These are phyloP conservation scores for Taxillus chinensis DNA, from an alignment of 164 flowering plant genomes.

Conservation along the genomic window DNA sequence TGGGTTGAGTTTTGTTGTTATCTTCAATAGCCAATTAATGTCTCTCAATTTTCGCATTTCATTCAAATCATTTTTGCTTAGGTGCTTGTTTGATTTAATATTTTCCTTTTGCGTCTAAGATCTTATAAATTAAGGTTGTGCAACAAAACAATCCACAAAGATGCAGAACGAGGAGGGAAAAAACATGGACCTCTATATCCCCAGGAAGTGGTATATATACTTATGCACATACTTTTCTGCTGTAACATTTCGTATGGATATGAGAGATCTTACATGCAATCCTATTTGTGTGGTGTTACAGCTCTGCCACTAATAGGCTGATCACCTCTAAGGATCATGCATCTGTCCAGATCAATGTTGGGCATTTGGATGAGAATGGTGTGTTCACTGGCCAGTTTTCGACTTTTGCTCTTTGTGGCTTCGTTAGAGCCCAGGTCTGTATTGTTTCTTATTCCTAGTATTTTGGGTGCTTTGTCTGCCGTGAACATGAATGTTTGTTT, in stretches of 20 bases:
- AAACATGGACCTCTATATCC: slow-evolving; percentile 1
- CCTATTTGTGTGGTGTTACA: neutral
- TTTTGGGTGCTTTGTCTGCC: neutral
- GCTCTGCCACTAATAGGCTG: slow-evolving; percentile 5
- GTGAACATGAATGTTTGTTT: neutral
- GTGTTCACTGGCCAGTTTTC: neutral
- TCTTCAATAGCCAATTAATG: no score
- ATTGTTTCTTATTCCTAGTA: neutral
- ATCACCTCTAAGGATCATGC: slow-evolving; percentile 5
- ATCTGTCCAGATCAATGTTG: slow-evolving; percentile 3
- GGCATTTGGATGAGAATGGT: slow-evolving; percentile 4
- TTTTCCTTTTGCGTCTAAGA: no score
- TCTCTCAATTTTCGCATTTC: no score
- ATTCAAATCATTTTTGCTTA: no score
- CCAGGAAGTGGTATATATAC: neutral
- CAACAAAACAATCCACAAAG: neutral
- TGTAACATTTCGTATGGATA: neutral
- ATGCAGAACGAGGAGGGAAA: slow-evolving; percentile 5
- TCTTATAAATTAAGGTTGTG: no score
- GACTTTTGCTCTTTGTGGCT: slow-evolving; percentile 5
- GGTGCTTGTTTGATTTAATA: no score
- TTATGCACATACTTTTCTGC: neutral
- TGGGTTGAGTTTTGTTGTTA: no score
- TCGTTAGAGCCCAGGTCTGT: neutral
- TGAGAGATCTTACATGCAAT: neutral